Evolutionary conservation across 106 monocot genomes (phyloP), one percentile per base, ranked within the genome.

Genomic region (Alisma plantagoaquatica): DNA sequence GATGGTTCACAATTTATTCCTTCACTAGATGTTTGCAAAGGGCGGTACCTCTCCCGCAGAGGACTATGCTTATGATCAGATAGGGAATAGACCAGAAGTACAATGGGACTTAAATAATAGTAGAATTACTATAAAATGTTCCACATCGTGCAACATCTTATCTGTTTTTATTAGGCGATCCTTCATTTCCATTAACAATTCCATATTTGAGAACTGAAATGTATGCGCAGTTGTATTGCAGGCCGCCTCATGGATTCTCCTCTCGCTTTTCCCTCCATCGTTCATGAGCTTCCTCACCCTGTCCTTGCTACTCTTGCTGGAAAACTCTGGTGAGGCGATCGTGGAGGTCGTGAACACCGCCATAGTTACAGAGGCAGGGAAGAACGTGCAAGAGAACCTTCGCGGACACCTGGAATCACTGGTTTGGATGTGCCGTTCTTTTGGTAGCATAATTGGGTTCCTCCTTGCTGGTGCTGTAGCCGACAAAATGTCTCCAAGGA

Each of bases 301-400:
- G 20, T 66, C 75, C 15, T 23, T 82, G 23, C 68, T 88, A 44
- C 82, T 88, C 61, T 62, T 87, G 23, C 50, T 88, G 0, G 69
- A 78, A 31, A 88, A 88, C 73, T 70, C 85, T 10, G 91, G 91
- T 32, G 91, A 84, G 29, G 73, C 91, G 28, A 73, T 91, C 48
- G 61, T 67, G 0, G 91, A 91, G 70, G 91, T 91, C 33, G 80
- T 85, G 19, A 91, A 91, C 51, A 85, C 84, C 57, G 91, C 91
- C 21, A 82, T 88, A 27, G 73, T 82, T 22, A 75, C 75, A 1
- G 87, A 88, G 59, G 74, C 82, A 35, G 74, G 77, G 23, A 87
- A 72, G 59, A 31, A 78, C 54, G 55, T 66, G 4, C 43, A 22
- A n/a, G n/a, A n/a, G n/a, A n/a, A n/a, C n/a, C n/a, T n/a, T n/a